Conservation (phyloP, 2,329 filamentous ascomycete species). For the Diaporthe sp. region DNA sequence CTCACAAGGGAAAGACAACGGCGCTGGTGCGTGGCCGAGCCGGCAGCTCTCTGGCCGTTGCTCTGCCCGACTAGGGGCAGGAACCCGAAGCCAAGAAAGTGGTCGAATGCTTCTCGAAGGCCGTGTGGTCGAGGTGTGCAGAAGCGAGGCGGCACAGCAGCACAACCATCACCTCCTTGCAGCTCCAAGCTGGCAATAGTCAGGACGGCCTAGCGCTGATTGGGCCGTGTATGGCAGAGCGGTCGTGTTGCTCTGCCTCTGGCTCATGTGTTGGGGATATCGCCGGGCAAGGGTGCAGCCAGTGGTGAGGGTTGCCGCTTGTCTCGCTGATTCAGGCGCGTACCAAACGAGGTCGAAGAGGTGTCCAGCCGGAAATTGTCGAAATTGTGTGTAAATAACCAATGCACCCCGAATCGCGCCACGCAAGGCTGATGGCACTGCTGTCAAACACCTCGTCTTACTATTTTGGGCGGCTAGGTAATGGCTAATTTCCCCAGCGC, state of each 20-base stretch:
- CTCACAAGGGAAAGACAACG: conserved; percentile 19
- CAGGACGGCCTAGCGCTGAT: conserved; percentile 31
- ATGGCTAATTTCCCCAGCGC: conserved; percentile 30
- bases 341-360: conserved; percentile 27
- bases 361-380: conserved; percentile 40
- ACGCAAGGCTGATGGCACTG: conserved; percentile 33
- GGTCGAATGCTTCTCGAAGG: conserved; percentile 38
- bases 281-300: conserved; percentile 21
- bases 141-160: conserved; percentile 35
- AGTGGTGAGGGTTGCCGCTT: conserved; percentile 8
- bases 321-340: conserved; percentile 27
- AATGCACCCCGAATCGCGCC: conserved; percentile 33
- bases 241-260: conserved; percentile 7
- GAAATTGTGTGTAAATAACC: conserved; percentile 37
- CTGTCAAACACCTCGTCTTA: conserved; percentile 33
- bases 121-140: conserved; percentile 33
- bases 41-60: conserved; percentile 36
- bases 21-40: conserved; percentile 7
- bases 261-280: conserved; percentile 19
- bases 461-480: conserved; percentile 30
- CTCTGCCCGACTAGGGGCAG: conserved; percentile 32
- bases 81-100: conserved; percentile 20
- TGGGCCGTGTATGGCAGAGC: conserved; percentile 25
- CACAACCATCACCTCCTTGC: conserved; percentile 35
- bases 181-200: conserved; percentile 38